phyloP scores from a whole-genome alignment of 2,329 filamentous ascomycete species.

The Alternaria gaisen region DNA sequence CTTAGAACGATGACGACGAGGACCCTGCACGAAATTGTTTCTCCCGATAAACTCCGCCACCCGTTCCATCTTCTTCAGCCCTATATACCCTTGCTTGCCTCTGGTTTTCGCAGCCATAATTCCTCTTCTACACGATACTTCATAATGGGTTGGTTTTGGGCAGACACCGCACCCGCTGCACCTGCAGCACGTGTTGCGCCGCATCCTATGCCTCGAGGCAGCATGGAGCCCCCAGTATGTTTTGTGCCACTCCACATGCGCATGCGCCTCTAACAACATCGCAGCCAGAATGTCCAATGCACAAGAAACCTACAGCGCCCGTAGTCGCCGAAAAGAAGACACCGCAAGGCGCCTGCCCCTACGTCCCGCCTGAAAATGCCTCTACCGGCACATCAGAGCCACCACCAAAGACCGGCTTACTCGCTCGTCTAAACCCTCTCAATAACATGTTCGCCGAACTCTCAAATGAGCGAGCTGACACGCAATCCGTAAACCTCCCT shows the following conservation, averaged over 20 bases:
- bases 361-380: conserved; percentile 51
- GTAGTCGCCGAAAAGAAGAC: conserved; percentile 41
- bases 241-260: conserved; percentile 5
- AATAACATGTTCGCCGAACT: conserved; percentile 96
- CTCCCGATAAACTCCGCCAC: conserved; percentile 48
- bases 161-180: conserved; percentile 60
- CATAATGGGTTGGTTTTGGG: conserved; percentile 76
- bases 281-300: conserved; percentile 76
- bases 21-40: conserved; percentile 48
- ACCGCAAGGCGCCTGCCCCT: conserved; percentile 61
- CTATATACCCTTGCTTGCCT: conserved; percentile 20
- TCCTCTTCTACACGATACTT: conserved; percentile 20
- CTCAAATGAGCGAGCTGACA: conserved; percentile 77
- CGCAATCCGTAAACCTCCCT: conserved; percentile 78
- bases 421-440: conserved; percentile 76
- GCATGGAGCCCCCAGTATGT: conserved; percentile 64
- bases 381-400: conserved; percentile 44
- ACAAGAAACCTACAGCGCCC: conserved; percentile 57
- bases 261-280: conserved; percentile 31
- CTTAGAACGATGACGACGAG: conserved; percentile 42
- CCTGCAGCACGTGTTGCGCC: conserved; percentile 54
- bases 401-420: conserved; percentile 58
- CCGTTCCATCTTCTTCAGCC: conserved; percentile 22
- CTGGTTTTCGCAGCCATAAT: conserved; percentile 1
- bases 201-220: conserved; percentile 58